Evolutionary conservation across 2,329 filamentous ascomycete genomes (phyloP), one percentile per base, ranked within the genome.

Genomic region (Pseudopyricularia cyperi): DNA sequence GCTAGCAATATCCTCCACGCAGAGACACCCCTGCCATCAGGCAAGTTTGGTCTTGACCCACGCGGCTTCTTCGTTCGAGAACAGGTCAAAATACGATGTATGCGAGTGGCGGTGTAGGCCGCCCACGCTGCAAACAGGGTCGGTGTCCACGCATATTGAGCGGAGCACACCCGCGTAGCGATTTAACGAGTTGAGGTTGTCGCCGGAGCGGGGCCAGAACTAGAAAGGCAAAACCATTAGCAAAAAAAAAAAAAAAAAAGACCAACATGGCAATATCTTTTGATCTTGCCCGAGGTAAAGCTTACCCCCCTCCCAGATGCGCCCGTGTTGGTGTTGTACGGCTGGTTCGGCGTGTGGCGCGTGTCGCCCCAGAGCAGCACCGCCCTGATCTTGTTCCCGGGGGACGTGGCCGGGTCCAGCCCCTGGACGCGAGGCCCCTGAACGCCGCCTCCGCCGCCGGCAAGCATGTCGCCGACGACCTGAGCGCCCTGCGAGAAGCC

Each of bases 71-170:
- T 59, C 54, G 9, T 54, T 52, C 3, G 57, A 56, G 53, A 60
- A 63, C 8, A 58, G 15, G 15, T 64, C 57, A 49, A 64, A 65
- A 55, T 65, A 65, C 44, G 61, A 58, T 19, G 60, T 56, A 52
- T 65, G 63, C 4, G 47, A 34, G 47, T 49, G 35, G 72, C 73
- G 59, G 70, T 14, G 24, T n/a, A 26, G 14, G 32, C 47, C 47
- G 30, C 47, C n/a, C n/a, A n/a, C 47, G 33, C 11, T 32, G 55
- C 63, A 65, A n/a, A 63, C 54, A 8, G 60, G 58, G 49, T 65
- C 63, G 30, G 59, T 58, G 11, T 22, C 47, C 14, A 58, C 52
- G 53, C 63, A 65, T 57, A 61, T 65, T 37, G 56, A 55, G 44
- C 57, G 58, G 7, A 61, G 51, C 12, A 58, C 54, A n/a, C 39